Percentiles rank a stretch among this genome's conserved stretches.
Conservation (phyloP, 306 rosid species). For the Erythrophleum fordii region DNA sequence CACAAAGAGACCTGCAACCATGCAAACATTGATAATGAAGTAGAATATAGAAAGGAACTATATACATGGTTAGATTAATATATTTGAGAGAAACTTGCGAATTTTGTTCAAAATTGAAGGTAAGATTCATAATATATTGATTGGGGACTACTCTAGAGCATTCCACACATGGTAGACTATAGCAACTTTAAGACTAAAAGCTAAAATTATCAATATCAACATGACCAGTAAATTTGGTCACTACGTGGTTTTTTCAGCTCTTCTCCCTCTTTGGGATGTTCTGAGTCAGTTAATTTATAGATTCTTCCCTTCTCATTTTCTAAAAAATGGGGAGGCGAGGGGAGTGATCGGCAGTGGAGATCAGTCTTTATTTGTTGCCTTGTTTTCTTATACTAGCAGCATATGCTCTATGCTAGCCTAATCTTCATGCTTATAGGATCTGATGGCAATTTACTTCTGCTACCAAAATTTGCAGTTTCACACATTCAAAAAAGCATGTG, state of each 20-base stretch:
- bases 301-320: not conserved
- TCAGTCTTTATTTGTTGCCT: conserved; percentile 1
- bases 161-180: not conserved
- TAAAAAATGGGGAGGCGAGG: not conserved
- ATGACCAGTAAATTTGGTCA: not conserved
- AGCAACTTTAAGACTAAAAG: not conserved
- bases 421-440: not conserved
- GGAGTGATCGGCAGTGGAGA: not conserved
- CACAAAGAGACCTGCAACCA: not conserved
- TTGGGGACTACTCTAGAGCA: not conserved
- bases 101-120: not conserved
- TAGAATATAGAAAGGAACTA: no score
- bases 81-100: not conserved
- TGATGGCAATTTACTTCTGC: conserved; percentile 37
- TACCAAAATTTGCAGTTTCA: conserved; percentile 61
- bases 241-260: not conserved
- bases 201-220: not conserved
- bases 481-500: conserved; percentile 79
- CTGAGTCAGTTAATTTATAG: not conserved
- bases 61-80: not conserved
- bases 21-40: no score
- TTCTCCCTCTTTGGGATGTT: not conserved
- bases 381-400: conserved; percentile 10
- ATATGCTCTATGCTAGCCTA: conserved; percentile 1
- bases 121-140: not conserved